phyloP scores from a whole-genome alignment of 2,329 filamentous ascomycete species.

The Nigrograna mackinnonii region DNA sequence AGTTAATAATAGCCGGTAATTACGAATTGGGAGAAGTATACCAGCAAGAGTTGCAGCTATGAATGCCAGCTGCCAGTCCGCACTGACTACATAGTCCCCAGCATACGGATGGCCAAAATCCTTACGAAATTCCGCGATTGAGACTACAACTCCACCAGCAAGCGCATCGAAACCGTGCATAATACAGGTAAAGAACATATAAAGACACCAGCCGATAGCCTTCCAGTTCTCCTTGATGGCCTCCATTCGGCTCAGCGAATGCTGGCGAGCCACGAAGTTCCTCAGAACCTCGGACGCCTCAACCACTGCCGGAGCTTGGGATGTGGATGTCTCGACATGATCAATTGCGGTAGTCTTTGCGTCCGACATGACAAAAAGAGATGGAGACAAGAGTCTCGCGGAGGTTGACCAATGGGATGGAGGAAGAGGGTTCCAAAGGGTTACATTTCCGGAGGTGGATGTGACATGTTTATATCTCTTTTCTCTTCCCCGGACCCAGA shows the following conservation, averaged over 20 bases:
- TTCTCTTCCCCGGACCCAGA: neutral
- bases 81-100: slow-evolving; percentile 17
- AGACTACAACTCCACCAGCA: slow-evolving; percentile 15
- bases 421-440: no score
- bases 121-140: slow-evolving; percentile 14
- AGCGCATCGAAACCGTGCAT: slow-evolving; percentile 19
- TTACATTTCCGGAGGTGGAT: no score
- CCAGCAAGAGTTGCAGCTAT: slow-evolving; percentile 15
- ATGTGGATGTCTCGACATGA: slow-evolving; percentile 2
- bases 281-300: slow-evolving; percentile 7
- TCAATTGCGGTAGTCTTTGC: slow-evolving; percentile 2
- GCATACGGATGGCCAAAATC: slow-evolving; percentile 16
- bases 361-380: slow-evolving; percentile 3
- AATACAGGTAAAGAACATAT: slow-evolving; percentile 20
- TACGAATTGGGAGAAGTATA: neutral
- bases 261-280: slow-evolving; percentile 13
- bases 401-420: no score
- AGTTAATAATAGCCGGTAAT: neutral
- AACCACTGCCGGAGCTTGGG: slow-evolving; percentile 1
- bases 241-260: slow-evolving; percentile 12
- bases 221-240: slow-evolving; percentile 18
- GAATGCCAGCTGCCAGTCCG: slow-evolving; percentile 20
- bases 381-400: no score
- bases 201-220: slow-evolving; percentile 17
- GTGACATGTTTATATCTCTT: no score